phyloP scores from a whole-genome alignment of 2,329 filamentous ascomycete genomes.

The Ceratocystis cubensis region DNA sequence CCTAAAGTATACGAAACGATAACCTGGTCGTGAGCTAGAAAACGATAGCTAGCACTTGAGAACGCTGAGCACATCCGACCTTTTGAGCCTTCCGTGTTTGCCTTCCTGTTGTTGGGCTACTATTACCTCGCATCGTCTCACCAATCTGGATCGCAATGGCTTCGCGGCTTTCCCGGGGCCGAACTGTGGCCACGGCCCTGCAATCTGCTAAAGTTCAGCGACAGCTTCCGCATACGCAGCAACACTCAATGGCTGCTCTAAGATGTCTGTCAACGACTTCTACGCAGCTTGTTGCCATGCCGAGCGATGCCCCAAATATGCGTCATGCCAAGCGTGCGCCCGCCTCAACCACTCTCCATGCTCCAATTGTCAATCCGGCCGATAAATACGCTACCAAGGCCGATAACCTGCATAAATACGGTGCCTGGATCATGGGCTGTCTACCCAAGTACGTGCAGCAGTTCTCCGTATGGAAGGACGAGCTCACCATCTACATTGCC shows the following conservation, averaged over 20 bases:
- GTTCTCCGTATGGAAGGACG: constrained; percentile 99
- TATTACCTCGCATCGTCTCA: background rate
- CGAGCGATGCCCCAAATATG: constrained; percentile 53
- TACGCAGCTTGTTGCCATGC: constrained; percentile 40
- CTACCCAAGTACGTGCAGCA: constrained; percentile 97
- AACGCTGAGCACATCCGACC: background rate
- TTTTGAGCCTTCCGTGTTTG: background rate
- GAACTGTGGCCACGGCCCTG: constrained; percentile 44
- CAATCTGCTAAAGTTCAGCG: constrained; percentile 34
- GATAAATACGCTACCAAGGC: constrained; percentile 86
- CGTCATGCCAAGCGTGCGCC: constrained; percentile 48
- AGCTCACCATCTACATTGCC: constrained; percentile 85
- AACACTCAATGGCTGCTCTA: constrained; percentile 26
- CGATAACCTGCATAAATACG: constrained; percentile 83
- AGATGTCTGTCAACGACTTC: constrained; percentile 32
- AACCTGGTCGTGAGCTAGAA: background rate
- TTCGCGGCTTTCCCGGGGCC: constrained; percentile 37
- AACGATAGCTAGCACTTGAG: background rate
- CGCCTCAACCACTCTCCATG: constrained; percentile 51
- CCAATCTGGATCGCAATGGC: constrained; percentile 19
- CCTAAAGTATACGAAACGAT: background rate
- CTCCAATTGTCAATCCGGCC: constrained; percentile 73
- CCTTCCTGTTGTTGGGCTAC: background rate
- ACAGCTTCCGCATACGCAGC: constrained; percentile 25
- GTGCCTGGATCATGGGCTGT: constrained; percentile 91